These are phyloP conservation scores for Omphalotus guepiniiformis DNA, from an alignment of 768 basidiomycete genomes.

Conservation along the genomic window DNA sequence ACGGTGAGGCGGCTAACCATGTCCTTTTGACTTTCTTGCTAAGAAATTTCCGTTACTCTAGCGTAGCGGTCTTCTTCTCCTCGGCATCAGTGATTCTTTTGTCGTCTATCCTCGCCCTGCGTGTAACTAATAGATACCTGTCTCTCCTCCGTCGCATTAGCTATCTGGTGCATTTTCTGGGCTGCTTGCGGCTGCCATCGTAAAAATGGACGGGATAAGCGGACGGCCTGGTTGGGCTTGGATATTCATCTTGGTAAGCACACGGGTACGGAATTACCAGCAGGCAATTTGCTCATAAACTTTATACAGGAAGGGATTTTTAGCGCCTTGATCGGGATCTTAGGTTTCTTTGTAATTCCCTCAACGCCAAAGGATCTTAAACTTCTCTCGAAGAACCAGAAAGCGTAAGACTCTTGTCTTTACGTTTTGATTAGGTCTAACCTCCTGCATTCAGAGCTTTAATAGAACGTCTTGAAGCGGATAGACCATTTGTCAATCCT, in stretches of 20 bases:
- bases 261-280: background rate
- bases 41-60: conserved; percentile 14
- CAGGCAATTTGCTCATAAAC: background rate
- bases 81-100: conserved; percentile 27
- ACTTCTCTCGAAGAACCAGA: conserved; percentile 27
- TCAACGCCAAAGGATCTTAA: conserved; percentile 27
- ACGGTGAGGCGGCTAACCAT: conserved; percentile 22
- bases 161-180: conserved; percentile 62
- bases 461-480: background rate
- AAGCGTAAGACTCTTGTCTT: conserved; percentile 19
- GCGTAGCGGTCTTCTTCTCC: conserved; percentile 35
- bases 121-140: background rate
- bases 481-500: too few species aligned
- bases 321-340: conserved; percentile 42
- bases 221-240: conserved; percentile 58
- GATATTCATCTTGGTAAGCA: conserved; percentile 49
- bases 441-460: too few species aligned
- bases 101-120: background rate
- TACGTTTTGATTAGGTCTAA: background rate
- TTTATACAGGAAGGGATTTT: conserved; percentile 39
- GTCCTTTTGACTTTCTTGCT: background rate
- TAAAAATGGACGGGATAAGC: conserved; percentile 48
- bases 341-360: conserved; percentile 35
- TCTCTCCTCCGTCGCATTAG: conserved; percentile 11
- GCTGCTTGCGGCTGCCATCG: conserved; percentile 55